These are phyloP conservation scores for Santalum album DNA, from an alignment of 164 flowering plant genomes.

Conservation along the genomic window DNA sequence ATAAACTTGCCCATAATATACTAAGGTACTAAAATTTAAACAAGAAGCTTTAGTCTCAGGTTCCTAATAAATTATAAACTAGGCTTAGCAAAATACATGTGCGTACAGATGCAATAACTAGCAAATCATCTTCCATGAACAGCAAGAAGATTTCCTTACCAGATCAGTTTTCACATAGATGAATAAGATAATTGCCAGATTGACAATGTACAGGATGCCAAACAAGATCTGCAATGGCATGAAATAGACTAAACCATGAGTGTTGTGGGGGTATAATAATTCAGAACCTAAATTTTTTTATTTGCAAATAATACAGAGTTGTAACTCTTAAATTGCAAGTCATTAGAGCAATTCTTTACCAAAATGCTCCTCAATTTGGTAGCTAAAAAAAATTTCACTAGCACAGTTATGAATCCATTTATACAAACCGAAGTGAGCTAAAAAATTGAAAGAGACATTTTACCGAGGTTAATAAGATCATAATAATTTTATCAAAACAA, in stretches of 20 bases:
- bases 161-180: slow-evolving; percentile 74
- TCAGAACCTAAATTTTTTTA: background rate
- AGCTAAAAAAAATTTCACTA: too few relatives aligned
- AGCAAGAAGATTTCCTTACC: slow-evolving; percentile 37
- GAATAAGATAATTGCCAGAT: slow-evolving; percentile 63
- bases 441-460: background rate
- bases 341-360: too few relatives aligned
- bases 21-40: too few relatives aligned
- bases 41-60: too few relatives aligned
- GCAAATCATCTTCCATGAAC: background rate
- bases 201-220: slow-evolving; percentile 62
- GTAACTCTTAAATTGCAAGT: too few relatives aligned
- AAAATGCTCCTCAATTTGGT: too few relatives aligned
- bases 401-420: too few relatives aligned
- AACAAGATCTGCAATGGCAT: slow-evolving; percentile 65
- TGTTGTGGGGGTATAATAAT: too few relatives aligned
- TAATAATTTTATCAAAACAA: background rate
- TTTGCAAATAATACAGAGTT: background rate
- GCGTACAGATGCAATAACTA: background rate
- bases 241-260: background rate
- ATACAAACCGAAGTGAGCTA: too few relatives aligned
- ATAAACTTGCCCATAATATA: too few relatives aligned
- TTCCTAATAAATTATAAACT: background rate
- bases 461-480: too few relatives aligned
- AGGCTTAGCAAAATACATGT: background rate